phyloP scores from a whole-genome alignment of 2,329 filamentous ascomycete species.

The Akanthomyces dipterigenus region DNA sequence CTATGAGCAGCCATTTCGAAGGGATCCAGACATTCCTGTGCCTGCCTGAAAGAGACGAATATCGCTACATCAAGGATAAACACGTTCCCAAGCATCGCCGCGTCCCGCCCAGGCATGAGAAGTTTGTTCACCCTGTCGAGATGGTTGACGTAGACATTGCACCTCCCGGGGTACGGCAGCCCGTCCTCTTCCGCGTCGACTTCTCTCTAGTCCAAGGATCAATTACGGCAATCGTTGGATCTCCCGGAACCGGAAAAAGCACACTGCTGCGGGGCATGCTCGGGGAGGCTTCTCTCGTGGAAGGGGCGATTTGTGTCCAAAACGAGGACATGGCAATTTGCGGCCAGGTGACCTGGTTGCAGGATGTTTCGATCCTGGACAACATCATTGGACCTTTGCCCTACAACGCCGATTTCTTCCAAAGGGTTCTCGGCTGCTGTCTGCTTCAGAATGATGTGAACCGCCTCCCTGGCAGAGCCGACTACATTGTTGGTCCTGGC shows the following conservation, averaged over 20 bases:
- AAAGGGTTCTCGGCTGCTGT: not conserved
- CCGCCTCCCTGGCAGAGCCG: not conserved
- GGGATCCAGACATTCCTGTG: not conserved
- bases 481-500: not conserved
- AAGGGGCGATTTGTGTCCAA: not conserved
- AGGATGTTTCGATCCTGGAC: constrained; percentile 1
- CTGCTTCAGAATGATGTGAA: not conserved
- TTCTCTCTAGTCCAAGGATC: not conserved
- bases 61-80: not conserved
- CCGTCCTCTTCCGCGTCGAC: constrained; percentile 7
- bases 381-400: constrained; percentile 6
- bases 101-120: not conserved
- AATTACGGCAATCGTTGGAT: not conserved
- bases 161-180: not conserved
- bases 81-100: not conserved
- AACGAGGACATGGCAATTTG: constrained; percentile 5
- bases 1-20: not conserved
- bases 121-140: not conserved
- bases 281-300: constrained; percentile 3
- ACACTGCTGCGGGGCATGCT: constrained; percentile 5
- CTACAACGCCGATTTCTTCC: constrained; percentile 6
- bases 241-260: not conserved
- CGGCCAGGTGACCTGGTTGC: constrained; percentile 2
- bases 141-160: constrained; percentile 3
- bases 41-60: constrained; percentile 6